phyloP scores from a whole-genome alignment of 139 green algal genomes.

The Pseudopediastrum boryanum region DNA sequence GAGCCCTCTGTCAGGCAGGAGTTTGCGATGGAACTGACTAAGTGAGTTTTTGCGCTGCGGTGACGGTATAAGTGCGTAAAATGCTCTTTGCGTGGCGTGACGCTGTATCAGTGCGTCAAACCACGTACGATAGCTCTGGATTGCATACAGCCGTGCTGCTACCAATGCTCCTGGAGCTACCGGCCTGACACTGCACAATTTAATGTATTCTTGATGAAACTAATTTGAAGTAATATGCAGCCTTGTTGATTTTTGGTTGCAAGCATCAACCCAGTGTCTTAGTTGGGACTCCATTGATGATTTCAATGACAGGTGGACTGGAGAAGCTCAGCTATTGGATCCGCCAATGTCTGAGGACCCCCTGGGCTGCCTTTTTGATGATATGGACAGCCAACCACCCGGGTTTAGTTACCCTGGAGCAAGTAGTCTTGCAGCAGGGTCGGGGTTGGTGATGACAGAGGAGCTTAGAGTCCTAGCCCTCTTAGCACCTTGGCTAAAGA shows the following conservation, averaged over 20 bases:
- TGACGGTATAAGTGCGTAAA: no score
- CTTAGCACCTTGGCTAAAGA: slow-evolving; percentile 69
- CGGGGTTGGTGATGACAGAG: slow-evolving; percentile 40
- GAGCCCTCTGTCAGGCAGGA: slow-evolving; percentile 37
- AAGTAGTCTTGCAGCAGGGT: not conserved
- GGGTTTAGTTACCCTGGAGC: not conserved
- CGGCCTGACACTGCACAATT: not conserved
- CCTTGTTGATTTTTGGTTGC: no score
- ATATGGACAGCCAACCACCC: no score
- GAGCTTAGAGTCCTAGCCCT: slow-evolving; percentile 44
- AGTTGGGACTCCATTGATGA: no score
- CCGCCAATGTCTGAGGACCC: slow-evolving; percentile 21
- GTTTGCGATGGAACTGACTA: slow-evolving; percentile 52
- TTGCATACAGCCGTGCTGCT: no score
- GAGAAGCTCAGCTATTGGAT: not conserved
- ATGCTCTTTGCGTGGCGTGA: no score
- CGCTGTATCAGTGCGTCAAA: no score
- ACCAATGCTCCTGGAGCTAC: not conserved
- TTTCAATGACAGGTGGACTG: no score
- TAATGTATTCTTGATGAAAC: not conserved
- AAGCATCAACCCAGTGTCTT: no score
- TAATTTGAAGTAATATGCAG: no score
- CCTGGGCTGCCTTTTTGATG: slow-evolving; percentile 4
- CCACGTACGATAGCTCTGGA: no score
- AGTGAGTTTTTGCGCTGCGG: slow-evolving; percentile 20